Percentiles rank a stretch among this genome's conserved stretches.
Evolutionary conservation across 352 stramenopile genomes (phyloP).

Genomic region (Pythium rhizo-oryzae): DNA sequence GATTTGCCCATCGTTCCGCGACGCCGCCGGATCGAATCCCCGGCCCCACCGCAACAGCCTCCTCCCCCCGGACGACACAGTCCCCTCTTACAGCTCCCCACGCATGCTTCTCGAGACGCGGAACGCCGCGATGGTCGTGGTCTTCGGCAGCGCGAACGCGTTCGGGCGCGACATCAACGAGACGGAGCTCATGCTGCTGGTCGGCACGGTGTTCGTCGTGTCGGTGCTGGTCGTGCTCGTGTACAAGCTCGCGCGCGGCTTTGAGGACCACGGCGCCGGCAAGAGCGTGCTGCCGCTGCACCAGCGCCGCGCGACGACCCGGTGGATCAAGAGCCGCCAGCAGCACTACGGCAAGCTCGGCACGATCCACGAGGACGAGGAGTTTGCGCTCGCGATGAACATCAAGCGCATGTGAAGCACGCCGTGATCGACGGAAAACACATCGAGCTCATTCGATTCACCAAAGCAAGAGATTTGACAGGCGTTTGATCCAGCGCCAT

Average conservation of each 20-base stretch:
- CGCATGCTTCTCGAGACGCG: conserved; percentile 15
- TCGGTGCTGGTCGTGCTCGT: conserved; percentile 74
- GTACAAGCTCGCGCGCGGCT: conserved; percentile 75
- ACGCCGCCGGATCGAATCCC: neutral
- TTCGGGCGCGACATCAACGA: conserved; percentile 75
- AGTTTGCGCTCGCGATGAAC: conserved; percentile 41
- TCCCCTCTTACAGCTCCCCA: neutral
- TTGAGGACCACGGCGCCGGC: conserved; percentile 46
- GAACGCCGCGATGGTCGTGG: conserved; percentile 54
- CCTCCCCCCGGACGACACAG: neutral
- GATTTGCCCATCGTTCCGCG: conserved; percentile 6
- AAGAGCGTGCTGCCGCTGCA: conserved; percentile 47
- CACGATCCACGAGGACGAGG: conserved; percentile 71
- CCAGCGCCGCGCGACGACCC: conserved; percentile 51
- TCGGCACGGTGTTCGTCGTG: conserved; percentile 70
- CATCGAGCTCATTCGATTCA: neutral
- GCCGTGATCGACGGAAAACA: too few species aligned
- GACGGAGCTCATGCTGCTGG: conserved; percentile 66
- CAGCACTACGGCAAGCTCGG: conserved; percentile 66
- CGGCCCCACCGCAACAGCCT: neutral
- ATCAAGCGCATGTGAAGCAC: conserved; percentile 57
- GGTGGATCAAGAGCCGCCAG: conserved; percentile 66
- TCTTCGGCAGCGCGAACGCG: conserved; percentile 73
- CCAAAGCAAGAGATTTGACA: neutral
- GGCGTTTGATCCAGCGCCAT: too few species aligned